Evolutionary conservation across 257 asterid species (phyloP), one percentile per base, ranked within the genome.

Genomic region (Eucommia ulmoides): DNA sequence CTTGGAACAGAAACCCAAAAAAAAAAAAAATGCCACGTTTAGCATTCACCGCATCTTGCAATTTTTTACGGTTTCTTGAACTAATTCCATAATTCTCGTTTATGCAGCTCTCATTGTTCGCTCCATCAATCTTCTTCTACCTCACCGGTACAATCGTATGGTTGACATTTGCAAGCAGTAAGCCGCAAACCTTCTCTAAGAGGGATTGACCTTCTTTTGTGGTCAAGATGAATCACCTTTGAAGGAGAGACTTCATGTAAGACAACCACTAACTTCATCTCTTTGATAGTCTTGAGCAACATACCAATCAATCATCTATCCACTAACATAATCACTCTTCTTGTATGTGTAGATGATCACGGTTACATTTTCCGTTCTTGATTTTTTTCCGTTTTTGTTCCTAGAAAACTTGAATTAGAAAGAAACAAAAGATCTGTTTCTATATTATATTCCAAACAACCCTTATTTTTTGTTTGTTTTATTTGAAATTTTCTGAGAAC

Each of bases 81-180:
- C n/a, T n/a, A n/a, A n/a, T n/a, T n/a, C n/a, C n/a, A n/a, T n/a
- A n/a, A n/a, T n/a, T n/a, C n/a, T n/a, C n/a, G n/a, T n/a, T 23
- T 16, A 7, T 59, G 48, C 62, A 89, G 98, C 58, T 81, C 53
- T 82, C 98, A 24, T 61, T 89, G 74, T 89, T 89, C 56, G 91
- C 83, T 24, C 98, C 98, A 16, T 89, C 96, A 1, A 74, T 85
- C 53, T 82, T 89, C 78, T 89, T 89, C 84, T 89, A 89, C 93
- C 83, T 89, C 16, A 85, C 96, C 20, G 98, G 98, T 45, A 85
- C 98, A 12, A 17, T 89, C 14, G 82, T 85, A 41, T 89, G 98
- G 98, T 66, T 89, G 74, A 74, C 78, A 24, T 66, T 89, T 24
- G 98, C 98, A 1, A 89, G 98, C 80, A 85, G 96, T 65, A 59